phyloP scores from a whole-genome alignment of 2,329 filamentous ascomycete genomes.

The Trichoderma atrobrunneum region DNA sequence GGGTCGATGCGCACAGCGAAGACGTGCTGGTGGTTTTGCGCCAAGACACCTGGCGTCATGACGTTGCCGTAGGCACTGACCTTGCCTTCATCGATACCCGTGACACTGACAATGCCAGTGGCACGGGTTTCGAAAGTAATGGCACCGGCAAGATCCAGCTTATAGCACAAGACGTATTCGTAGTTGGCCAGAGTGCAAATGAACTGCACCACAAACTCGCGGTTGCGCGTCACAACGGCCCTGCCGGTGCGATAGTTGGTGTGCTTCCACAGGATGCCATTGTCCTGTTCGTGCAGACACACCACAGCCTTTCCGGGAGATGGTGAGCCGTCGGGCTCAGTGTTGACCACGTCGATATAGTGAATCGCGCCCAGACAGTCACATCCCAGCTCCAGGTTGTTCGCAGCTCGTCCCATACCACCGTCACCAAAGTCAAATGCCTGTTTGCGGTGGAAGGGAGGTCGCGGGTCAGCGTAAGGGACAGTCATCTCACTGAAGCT shows the following conservation, averaged over 20 bases:
- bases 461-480: constrained; percentile 63
- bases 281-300: constrained; percentile 69
- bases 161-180: constrained; percentile 57
- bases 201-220: constrained; percentile 65
- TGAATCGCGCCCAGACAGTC: constrained; percentile 69
- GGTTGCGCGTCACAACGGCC: constrained; percentile 57
- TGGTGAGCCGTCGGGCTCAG: constrained; percentile 52
- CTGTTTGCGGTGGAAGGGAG: constrained; percentile 66
- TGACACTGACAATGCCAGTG: constrained; percentile 62
- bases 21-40: constrained; percentile 69
- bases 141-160: constrained; percentile 60
- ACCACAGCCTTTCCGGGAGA: constrained; percentile 55
- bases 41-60: constrained; percentile 62
- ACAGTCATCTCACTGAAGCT: constrained; percentile 69
- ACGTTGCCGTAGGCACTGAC: constrained; percentile 56
- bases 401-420: constrained; percentile 63
- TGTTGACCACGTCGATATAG: constrained; percentile 57
- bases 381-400: constrained; percentile 66
- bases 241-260: constrained; percentile 64
- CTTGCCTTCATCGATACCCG: constrained; percentile 57
- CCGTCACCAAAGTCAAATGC: constrained; percentile 72
- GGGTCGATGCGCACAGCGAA: constrained; percentile 65
- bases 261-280: constrained; percentile 70
- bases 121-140: constrained; percentile 62
- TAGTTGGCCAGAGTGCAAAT: constrained; percentile 70